Evolutionary conservation across 1,284 basidiomycete genomes (phyloP).

Genomic region (Exsudoporus floridanus): DNA sequence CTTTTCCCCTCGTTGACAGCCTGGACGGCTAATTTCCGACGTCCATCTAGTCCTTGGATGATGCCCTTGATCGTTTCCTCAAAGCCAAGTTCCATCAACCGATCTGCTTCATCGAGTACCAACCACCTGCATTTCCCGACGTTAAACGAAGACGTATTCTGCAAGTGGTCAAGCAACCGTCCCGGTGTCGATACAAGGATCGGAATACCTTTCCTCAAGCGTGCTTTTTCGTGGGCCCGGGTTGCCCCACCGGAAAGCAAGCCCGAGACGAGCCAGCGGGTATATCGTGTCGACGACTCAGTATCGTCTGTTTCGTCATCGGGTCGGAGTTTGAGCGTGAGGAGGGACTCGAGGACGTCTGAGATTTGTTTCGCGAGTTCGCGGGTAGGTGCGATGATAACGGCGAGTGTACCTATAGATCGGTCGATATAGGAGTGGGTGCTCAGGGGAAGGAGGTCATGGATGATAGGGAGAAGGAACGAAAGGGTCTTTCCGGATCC

Average conservation of each 20-base stretch:
- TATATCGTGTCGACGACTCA: constrained; percentile 55
- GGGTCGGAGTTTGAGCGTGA: constrained; percentile 73
- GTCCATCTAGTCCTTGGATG: constrained; percentile 80
- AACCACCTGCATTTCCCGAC: constrained; percentile 95
- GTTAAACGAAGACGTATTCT: constrained; percentile 91
- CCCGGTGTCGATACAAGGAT: constrained; percentile 96
- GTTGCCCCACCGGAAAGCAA: constrained; percentile 82
- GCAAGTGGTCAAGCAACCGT: constrained; percentile 89
- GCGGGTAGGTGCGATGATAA: constrained; percentile 93
- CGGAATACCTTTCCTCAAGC: constrained; percentile 67
- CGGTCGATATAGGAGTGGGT: constrained; percentile 85
- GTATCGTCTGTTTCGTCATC: constrained; percentile 54
- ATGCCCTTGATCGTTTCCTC: constrained; percentile 90
- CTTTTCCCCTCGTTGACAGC: constrained; percentile 71
- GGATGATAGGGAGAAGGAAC: constrained; percentile 93
- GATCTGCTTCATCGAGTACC: constrained; percentile 95
- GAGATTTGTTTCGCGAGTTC: constrained; percentile 96
- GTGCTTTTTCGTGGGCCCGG: constrained; percentile 67
- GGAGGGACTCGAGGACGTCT: constrained; percentile 87
- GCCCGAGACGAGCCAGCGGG: constrained; percentile 93
- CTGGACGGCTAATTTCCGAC: constrained; percentile 69
- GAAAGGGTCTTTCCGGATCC: constrained; percentile 97
- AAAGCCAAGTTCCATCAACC: constrained; percentile 97
- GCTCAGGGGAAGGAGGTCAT: constrained; percentile 89
- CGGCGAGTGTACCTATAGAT: constrained; percentile 88